phyloP scores from a whole-genome alignment of 1,139 yeast species.

The Pichia terricola region DNA sequence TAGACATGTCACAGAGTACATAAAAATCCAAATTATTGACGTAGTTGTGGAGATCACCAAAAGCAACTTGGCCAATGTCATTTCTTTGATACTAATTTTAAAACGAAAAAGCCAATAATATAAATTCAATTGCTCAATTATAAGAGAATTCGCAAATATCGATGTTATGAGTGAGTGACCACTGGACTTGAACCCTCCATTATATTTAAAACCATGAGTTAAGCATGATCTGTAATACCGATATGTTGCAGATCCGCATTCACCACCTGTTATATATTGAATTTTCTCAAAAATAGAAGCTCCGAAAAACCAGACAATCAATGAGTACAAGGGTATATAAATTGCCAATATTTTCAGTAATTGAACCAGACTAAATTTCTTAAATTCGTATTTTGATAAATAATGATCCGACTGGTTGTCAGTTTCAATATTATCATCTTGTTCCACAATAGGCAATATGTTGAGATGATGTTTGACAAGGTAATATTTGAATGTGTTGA shows the following conservation, averaged over 20 bases:
- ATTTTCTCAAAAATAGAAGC: constrained; percentile 37
- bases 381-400: background rate
- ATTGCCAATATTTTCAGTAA: constrained; percentile 11
- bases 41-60: background rate
- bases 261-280: constrained; percentile 33
- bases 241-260: constrained; percentile 23
- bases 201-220: constrained; percentile 30
- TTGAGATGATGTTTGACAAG: constrained; percentile 1
- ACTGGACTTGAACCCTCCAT: constrained; percentile 51
- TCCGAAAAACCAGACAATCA: constrained; percentile 29
- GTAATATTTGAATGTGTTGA: constrained; percentile 2
- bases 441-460: constrained; percentile 2
- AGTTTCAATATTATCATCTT: background rate
- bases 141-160: constrained; percentile 37
- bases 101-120: constrained; percentile 3
- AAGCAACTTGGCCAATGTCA: too few species aligned
- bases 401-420: constrained; percentile 1
- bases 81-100: background rate
- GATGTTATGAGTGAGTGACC: constrained; percentile 52
- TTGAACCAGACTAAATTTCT: background rate
- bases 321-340: constrained; percentile 17
- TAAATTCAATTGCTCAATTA: constrained; percentile 28
- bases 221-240: constrained; percentile 16
- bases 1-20: constrained; percentile 43
- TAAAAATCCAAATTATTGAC: constrained; percentile 14